These are phyloP conservation scores for Magnaporthales sp. DNA, from an alignment of 2,329 filamentous ascomycete species.

Conservation along the genomic window DNA sequence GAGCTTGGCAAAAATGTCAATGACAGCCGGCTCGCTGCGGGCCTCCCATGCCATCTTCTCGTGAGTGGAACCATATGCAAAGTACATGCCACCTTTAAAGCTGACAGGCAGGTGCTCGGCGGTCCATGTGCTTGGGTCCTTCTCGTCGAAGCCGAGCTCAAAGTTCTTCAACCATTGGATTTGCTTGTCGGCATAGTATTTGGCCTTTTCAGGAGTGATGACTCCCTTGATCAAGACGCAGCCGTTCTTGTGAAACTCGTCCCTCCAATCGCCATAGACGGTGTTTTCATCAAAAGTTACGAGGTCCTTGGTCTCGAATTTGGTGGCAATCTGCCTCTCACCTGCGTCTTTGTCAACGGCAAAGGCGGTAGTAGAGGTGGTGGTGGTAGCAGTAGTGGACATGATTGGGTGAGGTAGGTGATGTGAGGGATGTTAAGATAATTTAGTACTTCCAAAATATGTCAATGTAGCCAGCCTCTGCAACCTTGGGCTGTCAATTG, in stretches of 20 bases:
- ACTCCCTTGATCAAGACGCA: slow-evolving; percentile 30
- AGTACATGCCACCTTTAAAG: slow-evolving; percentile 27
- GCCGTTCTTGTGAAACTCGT: slow-evolving; percentile 32
- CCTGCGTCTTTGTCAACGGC: neutral
- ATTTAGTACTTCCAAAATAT: neutral
- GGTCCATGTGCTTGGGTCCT: slow-evolving; percentile 30
- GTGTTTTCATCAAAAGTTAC: slow-evolving; percentile 12
- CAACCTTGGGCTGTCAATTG: neutral
- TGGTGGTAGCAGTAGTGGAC: neutral
- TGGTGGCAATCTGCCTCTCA: neutral
- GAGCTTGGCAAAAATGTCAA: slow-evolving; percentile 30
- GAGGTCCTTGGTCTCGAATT: slow-evolving; percentile 9
- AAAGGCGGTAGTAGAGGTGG: neutral
- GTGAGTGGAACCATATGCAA: slow-evolving; percentile 15
- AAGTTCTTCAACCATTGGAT: slow-evolving; percentile 30
- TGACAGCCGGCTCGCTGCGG: slow-evolving; percentile 27
- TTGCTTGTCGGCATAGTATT: slow-evolving; percentile 2
- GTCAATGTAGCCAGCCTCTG: neutral
- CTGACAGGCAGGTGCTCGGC: slow-evolving; percentile 30
- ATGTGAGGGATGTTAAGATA: neutral
- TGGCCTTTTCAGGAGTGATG: slow-evolving; percentile 25
- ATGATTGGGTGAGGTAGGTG: neutral
- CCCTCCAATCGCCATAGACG: slow-evolving; percentile 31
- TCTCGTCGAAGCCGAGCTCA: slow-evolving; percentile 27
- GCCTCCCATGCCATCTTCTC: slow-evolving; percentile 36